Evolutionary conservation across 768 basidiomycete genomes (phyloP), one percentile per base, ranked within the genome.

Genomic region (Boletus huronensis): DNA sequence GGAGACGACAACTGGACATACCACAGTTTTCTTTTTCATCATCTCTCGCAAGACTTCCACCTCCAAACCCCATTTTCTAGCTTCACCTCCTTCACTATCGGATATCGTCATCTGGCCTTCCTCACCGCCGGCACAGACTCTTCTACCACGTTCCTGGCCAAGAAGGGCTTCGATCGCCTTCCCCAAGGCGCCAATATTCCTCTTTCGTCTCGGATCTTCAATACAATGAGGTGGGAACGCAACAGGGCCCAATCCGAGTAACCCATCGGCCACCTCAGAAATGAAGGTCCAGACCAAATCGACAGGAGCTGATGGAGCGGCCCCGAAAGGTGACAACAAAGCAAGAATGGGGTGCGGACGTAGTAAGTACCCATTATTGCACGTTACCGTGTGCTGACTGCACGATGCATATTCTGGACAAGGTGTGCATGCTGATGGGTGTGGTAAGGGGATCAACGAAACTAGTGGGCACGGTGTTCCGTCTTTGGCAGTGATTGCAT

Each of bases 201-300:
- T 72, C 72, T 85, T 90, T 65, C 90, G 76, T 64, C 75, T 81
- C 50, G 88, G 88, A 71, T 93, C 90, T 72, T 87, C 86, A 46
- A 84, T 73, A 65, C 91, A 93, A 43, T 81, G 77, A 38, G 88
- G 87, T 25, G 90, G 83, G 48, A 93, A 75, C 21, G 84, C 88
- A 38, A 93, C 78, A 55, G 87, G 81, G n/a, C 90, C 88, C 23
- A 90, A 71, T 31, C 83, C 81, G 21, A 90, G 91, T 46, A 92
- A 66, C 29, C 91, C 91, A 70, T 93, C 79, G 42, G 82, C 71
- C 11, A 75, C 53, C 42, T 64, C 60, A 39, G 77, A 77, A 51
- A 85, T 66, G 40, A 74, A 64, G 62, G 76, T 77, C 80, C 80
- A 82, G 34, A 72, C 63, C 50, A 70, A 39, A 52, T 78, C 76